Conservation (phyloP, 139 green algal genomes). For the Limnomonas spitsbergensis region DNA sequence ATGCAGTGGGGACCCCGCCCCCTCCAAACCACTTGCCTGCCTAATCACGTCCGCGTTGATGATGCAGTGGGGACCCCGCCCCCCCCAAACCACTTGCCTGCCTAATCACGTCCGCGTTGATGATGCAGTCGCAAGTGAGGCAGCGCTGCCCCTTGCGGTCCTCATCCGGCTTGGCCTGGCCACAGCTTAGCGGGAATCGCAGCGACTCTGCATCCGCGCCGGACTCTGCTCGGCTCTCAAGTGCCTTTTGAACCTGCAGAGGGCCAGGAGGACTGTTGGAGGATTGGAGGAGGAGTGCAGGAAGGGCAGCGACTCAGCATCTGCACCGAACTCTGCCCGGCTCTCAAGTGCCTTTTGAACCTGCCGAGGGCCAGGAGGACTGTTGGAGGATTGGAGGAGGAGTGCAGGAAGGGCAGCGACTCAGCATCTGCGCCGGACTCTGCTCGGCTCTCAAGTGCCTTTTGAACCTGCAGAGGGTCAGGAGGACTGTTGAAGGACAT, state of each 20-base stretch:
- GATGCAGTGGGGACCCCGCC: no score
- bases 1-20: no score
- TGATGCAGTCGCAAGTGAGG: constrained; percentile 63
- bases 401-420: no score
- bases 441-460: no score
- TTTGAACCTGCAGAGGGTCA: no score
- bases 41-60: constrained; percentile 60
- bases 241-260: constrained; percentile 21
- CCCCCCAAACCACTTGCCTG: constrained; percentile 28
- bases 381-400: no score
- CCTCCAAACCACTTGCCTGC: constrained; percentile 26
- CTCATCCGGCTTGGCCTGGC: constrained; percentile 35
- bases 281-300: no score
- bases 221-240: constrained; percentile 18
- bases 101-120: constrained; percentile 59
- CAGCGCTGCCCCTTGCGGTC: constrained; percentile 61
- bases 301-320: constrained; percentile 55
- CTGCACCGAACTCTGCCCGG: neutral
- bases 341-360: constrained; percentile 25
- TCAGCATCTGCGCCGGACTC: no score
- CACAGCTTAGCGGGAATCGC: constrained; percentile 63
- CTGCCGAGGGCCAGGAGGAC: no score
- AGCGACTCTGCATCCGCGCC: constrained; percentile 46
- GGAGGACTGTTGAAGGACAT: no score
- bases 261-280: no score